Percentiles rank a stretch among this genome's conserved stretches.
Conservation (phyloP, 768 basidiomycete genomes). For the Hypholoma fasciculare region DNA sequence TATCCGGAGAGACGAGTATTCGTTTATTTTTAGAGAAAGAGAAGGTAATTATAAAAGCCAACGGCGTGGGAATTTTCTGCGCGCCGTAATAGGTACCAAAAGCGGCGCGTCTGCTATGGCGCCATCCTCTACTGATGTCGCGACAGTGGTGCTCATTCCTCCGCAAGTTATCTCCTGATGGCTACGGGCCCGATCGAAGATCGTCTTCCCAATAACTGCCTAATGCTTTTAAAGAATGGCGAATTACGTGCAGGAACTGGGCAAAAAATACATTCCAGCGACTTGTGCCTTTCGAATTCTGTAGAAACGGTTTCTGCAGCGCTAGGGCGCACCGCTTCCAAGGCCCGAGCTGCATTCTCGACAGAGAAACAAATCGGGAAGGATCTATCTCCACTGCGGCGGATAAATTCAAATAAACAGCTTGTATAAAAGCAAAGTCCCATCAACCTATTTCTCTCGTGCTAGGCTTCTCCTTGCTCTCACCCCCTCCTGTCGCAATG, state of each 20-base stretch:
- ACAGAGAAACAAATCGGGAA: slow-evolving; percentile 1
- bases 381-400: slow-evolving; percentile 5
- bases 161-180: neutral
- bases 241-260: no score
- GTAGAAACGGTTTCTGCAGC: no score
- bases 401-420: neutral
- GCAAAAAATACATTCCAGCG: no score
- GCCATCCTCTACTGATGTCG: slow-evolving; percentile 19
- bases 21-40: neutral
- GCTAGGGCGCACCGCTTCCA: no score
- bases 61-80: neutral
- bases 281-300: no score
- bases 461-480: neutral
- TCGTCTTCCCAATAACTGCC: neutral
- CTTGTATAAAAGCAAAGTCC: slow-evolving; percentile 13
- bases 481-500: slow-evolving; percentile 17
- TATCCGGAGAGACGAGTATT: neutral
- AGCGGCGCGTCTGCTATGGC: slow-evolving; percentile 8
- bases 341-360: neutral
- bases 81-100: neutral
- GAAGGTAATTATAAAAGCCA: neutral
- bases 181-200: neutral
- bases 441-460: slow-evolving; percentile 7
- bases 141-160: slow-evolving; percentile 22
- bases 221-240: neutral